These are phyloP conservation scores for Gracilaria caudata DNA, from an alignment of 23 red algal species.

Conservation along the genomic window DNA sequence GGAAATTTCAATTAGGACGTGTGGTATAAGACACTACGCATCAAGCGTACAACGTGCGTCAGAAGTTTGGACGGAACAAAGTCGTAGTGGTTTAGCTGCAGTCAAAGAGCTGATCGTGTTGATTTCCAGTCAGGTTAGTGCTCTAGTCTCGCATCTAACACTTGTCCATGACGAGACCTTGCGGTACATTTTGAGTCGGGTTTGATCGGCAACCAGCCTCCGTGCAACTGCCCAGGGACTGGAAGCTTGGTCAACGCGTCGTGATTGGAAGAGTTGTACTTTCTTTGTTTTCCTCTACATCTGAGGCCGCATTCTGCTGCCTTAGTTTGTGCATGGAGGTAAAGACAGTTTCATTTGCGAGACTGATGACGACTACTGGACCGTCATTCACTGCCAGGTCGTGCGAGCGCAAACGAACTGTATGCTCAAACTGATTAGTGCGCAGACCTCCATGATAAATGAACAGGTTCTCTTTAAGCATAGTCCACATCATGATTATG, in stretches of 20 bases:
- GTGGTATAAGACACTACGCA: conserved; percentile 3
- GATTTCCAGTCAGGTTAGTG: conserved; percentile 23
- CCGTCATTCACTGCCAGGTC: background rate
- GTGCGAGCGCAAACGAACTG: too few relatives aligned
- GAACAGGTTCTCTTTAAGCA: too few relatives aligned
- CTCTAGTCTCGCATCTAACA: conserved; percentile 14
- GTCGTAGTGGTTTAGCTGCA: background rate
- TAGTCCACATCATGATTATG: too few relatives aligned
- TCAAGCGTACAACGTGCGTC: background rate
- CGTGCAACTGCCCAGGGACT: background rate
- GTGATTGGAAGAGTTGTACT: background rate
- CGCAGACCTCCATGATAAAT: too few relatives aligned
- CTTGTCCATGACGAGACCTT: conserved; percentile 26
- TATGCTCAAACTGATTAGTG: too few relatives aligned
- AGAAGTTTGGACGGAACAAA: conserved; percentile 2
- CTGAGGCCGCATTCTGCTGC: background rate
- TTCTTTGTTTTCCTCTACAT: background rate
- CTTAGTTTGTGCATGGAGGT: background rate
- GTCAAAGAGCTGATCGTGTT: conserved; percentile 4
- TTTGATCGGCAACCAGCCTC: background rate
- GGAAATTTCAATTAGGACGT: background rate
- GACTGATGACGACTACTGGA: background rate
- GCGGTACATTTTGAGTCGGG: background rate
- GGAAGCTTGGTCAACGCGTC: background rate
- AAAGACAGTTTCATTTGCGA: background rate